Evolutionary conservation across 192 early-diverging fungal genomes (phyloP).

Genomic region (Oehlia diaphana): DNA sequence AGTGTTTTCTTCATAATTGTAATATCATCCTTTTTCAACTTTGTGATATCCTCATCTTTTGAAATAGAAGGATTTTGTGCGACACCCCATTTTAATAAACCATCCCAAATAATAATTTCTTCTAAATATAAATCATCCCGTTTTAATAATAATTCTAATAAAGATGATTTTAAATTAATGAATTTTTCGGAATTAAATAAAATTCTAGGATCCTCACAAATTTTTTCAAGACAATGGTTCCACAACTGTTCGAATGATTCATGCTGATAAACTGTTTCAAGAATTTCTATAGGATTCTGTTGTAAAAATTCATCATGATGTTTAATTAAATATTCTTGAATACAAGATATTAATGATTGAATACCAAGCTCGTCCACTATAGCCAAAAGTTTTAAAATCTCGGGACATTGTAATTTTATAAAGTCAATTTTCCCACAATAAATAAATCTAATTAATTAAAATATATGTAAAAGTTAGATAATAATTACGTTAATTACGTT

Average conservation of each 20-base stretch:
- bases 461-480: too few species aligned
- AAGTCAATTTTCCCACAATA: neutral
- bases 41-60: neutral
- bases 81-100: neutral
- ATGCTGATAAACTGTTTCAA: neutral
- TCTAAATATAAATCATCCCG: neutral
- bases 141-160: neutral
- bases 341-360: neutral
- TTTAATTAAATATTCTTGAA: neutral
- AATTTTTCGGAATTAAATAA: constrained; percentile 1
- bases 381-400: neutral
- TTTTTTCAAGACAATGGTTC: neutral
- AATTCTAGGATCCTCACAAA: neutral
- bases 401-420: neutral
- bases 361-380: neutral
- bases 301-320: neutral
- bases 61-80: neutral
- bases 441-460: neutral
- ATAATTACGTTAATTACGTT: too few species aligned
- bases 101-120: neutral
- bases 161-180: neutral
- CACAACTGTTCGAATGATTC: neutral
- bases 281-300: neutral
- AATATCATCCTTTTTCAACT: neutral
- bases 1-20: neutral